A percentile compares a stretch with the other conserved stretches of the same genome.
phyloP scores from a whole-genome alignment of 352 stramenopile species.

The Globisporangium perplexum region DNA sequence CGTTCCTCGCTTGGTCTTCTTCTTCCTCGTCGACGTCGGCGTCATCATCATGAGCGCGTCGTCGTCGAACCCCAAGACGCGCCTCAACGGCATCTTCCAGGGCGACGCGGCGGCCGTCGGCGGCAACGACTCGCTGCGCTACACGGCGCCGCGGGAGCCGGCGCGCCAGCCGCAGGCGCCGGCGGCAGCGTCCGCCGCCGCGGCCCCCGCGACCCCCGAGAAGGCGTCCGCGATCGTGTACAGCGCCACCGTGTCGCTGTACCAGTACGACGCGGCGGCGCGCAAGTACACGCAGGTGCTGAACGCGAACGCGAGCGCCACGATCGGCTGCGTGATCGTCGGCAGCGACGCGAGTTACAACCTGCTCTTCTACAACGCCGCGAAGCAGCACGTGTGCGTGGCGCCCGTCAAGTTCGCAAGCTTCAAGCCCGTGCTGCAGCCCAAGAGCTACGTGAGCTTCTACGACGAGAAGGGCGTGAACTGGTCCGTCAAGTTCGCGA shows the following conservation, averaged over 20 bases:
- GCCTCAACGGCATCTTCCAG: conserved; percentile 58
- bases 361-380: conserved; percentile 68
- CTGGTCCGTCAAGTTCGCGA: conserved; percentile 73
- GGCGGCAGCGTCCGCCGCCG: conserved; percentile 13
- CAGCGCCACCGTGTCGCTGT: conserved; percentile 60
- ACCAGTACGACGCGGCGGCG: conserved; percentile 56
- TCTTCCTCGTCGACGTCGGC: no score
- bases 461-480: conserved; percentile 68
- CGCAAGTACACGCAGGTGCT: conserved; percentile 61
- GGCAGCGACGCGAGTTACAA: conserved; percentile 61
- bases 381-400: conserved; percentile 59
- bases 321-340: conserved; percentile 69
- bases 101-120: conserved; percentile 16
- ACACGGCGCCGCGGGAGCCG: conserved; percentile 61
- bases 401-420: conserved; percentile 41
- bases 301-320: conserved; percentile 20
- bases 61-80: conserved; percentile 46
- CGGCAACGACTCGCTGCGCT: conserved; percentile 66
- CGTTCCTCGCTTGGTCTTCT: no score
- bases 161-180: conserved; percentile 19
- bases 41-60: conserved; percentile 18
- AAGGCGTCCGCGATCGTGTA: conserved; percentile 46
- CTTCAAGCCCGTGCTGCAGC: conserved; percentile 64
- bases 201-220: no score
- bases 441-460: conserved; percentile 81